Percentiles rank a stretch among this genome's conserved stretches.
phyloP scores from a whole-genome alignment of 1,284 basidiomycete species.

The Phellinidium pouzarii region DNA sequence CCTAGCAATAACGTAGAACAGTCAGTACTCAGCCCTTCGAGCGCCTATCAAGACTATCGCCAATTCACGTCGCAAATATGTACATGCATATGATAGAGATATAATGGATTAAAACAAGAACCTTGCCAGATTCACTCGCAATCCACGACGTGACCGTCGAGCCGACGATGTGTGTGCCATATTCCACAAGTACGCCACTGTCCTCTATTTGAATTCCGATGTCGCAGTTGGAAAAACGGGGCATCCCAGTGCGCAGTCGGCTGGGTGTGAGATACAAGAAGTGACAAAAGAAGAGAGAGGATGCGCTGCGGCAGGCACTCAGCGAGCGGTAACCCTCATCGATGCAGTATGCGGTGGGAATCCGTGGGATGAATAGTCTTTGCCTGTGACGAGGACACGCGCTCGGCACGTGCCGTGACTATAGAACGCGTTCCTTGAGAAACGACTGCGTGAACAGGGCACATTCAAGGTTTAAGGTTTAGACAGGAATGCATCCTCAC shows the following conservation, averaged over 20 bases:
- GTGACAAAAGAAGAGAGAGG: neutral
- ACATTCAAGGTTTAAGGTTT: too few relatives aligned
- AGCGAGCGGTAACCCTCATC: neutral
- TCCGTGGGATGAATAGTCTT: neutral
- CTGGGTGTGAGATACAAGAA: too few relatives aligned
- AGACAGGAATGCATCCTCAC: too few relatives aligned
- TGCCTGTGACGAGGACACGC: neutral
- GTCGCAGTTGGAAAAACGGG: conserved; percentile 10
- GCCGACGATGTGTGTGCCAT: conserved; percentile 12
- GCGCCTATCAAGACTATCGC: too few relatives aligned
- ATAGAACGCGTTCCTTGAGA: neutral
- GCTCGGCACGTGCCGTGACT: neutral
- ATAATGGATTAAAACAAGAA: neutral
- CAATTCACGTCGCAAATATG: neutral
- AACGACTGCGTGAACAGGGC: too few relatives aligned
- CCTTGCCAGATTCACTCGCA: conserved; percentile 15
- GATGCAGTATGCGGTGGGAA: too few relatives aligned
- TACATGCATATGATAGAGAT: neutral
- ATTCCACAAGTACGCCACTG: conserved; percentile 11
- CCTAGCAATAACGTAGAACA: neutral
- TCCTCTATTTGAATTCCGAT: conserved; percentile 12
- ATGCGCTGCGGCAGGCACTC: neutral
- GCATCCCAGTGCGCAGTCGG: conserved; percentile 1
- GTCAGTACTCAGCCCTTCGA: neutral
- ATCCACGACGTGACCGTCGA: conserved; percentile 13